Evolutionary conservation across 2,329 filamentous ascomycete species (phyloP).

Genomic region (Tolypocladium nubicola): DNA sequence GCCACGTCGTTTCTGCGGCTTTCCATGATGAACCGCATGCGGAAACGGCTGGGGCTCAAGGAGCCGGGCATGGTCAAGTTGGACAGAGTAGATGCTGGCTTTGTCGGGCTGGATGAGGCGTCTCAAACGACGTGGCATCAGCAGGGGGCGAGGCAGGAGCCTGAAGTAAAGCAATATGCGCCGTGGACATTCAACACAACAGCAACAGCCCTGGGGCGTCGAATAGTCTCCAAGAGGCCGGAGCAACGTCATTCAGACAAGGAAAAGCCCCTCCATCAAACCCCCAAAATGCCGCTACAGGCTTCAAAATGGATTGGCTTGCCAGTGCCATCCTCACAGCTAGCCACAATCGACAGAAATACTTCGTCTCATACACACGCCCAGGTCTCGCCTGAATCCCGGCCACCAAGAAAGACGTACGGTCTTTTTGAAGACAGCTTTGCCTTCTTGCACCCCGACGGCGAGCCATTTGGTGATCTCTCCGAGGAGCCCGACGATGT

Average conservation of each 20-base stretch:
- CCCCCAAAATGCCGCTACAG: not conserved
- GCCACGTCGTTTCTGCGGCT: constrained; percentile 48
- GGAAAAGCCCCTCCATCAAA: not conserved
- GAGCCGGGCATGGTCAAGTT: not conserved
- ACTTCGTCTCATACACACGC: not conserved
- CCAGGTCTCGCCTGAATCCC: not conserved
- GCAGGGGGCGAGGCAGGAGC: not conserved
- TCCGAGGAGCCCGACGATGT: constrained; percentile 37
- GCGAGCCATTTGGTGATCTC: constrained; percentile 31
- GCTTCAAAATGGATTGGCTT: not conserved
- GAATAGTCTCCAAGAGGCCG: not conserved
- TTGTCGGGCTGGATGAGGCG: not conserved
- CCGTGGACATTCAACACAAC: too few species aligned
- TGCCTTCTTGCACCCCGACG: constrained; percentile 35
- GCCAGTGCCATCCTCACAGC: not conserved
- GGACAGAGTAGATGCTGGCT: not conserved
- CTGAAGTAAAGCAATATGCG: not conserved
- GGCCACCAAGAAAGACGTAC: constrained; percentile 6
- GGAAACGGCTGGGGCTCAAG: constrained; percentile 28
- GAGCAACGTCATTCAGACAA: not conserved
- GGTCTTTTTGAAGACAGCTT: constrained; percentile 34
- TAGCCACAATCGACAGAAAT: not conserved
- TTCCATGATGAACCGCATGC: constrained; percentile 53
- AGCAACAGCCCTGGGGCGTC: not conserved
- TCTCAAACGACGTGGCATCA: not conserved